phyloP scores from a whole-genome alignment of 2,329 filamentous ascomycete species.

The Colletotrichum siamense region DNA sequence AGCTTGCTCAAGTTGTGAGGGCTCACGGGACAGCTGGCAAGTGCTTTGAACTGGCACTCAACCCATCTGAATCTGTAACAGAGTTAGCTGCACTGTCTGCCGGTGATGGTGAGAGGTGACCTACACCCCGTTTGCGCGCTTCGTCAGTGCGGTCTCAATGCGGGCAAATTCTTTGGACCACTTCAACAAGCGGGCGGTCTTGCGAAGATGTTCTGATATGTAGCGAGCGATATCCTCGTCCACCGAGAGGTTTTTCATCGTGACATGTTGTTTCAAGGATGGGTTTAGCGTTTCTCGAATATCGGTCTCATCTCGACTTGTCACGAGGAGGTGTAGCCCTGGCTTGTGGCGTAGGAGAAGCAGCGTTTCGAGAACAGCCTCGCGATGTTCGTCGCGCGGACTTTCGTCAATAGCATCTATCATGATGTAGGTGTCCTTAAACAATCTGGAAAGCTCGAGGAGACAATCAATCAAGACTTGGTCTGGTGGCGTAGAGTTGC shows the following conservation, averaged over 20 bases:
- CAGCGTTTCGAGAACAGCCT: constrained; percentile 25
- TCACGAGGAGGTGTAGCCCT: constrained; percentile 34
- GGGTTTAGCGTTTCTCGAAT: constrained; percentile 29
- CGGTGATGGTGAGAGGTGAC: not conserved
- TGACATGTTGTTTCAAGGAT: constrained; percentile 12
- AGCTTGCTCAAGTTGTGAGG: constrained; percentile 14
- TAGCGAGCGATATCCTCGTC: not conserved
- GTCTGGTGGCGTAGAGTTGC: not conserved
- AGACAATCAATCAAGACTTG: constrained; percentile 22
- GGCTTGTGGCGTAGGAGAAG: constrained; percentile 14
- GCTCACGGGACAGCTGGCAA: constrained; percentile 21
- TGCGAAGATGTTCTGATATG: not conserved
- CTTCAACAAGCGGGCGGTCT: not conserved
- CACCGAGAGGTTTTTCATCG: not conserved
- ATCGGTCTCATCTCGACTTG: constrained; percentile 37
- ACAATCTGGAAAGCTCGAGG: constrained; percentile 26
- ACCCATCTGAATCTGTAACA: constrained; percentile 29
- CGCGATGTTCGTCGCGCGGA: constrained; percentile 22
- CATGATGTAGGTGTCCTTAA: constrained; percentile 37
- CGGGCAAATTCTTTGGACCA: not conserved
- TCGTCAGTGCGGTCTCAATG: not conserved
- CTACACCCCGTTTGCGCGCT: not conserved
- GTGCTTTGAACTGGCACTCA: constrained; percentile 24
- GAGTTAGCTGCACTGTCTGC: not conserved
- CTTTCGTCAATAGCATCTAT: constrained; percentile 44